Percentiles rank a stretch among this genome's conserved stretches.
These are phyloP conservation scores for Aciculosporium take DNA, from an alignment of 2,329 filamentous ascomycete genomes.

Conservation along the genomic window DNA sequence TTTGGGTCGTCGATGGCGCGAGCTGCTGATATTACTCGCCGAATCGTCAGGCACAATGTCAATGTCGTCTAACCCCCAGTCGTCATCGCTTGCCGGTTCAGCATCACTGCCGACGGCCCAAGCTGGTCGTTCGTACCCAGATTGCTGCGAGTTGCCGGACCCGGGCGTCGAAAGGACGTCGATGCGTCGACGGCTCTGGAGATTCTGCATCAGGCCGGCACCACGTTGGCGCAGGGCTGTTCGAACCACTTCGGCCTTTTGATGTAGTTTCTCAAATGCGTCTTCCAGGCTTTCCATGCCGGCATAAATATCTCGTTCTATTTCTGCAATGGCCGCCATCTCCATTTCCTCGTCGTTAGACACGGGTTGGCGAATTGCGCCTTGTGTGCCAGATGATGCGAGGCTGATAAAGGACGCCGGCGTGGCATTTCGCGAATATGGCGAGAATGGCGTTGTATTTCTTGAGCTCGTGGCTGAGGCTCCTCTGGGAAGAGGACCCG, in stretches of 20 bases:
- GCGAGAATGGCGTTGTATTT: constrained; percentile 32
- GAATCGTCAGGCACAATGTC: constrained; percentile 64
- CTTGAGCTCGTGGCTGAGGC: constrained; percentile 29
- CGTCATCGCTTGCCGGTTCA: constrained; percentile 41
- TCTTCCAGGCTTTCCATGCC: constrained; percentile 93
- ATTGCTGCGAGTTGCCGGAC: constrained; percentile 31
- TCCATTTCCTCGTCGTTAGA: constrained; percentile 90
- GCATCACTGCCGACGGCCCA: constrained; percentile 27
- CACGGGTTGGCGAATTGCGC: constrained; percentile 42
- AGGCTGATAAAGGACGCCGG: constrained; percentile 44
- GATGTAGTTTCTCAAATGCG: constrained; percentile 83
- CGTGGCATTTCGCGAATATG: constrained; percentile 42
- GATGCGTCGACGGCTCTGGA: constrained; percentile 44
- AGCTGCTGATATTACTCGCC: constrained; percentile 67
- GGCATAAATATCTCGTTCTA: constrained; percentile 83
- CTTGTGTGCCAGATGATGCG: constrained; percentile 31
- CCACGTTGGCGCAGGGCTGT: constrained; percentile 67
- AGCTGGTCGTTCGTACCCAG: constrained; percentile 29
- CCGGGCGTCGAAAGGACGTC: constrained; percentile 35
- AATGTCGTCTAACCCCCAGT: constrained; percentile 42
- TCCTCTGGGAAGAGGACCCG: constrained; percentile 27
- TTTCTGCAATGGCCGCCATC: constrained; percentile 75
- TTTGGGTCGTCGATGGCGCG: constrained; percentile 51
- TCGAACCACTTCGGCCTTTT: constrained; percentile 67
- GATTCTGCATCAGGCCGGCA: constrained; percentile 56